Evolutionary conservation across 371 early-diverging fungal genomes (phyloP).

Genomic region (Actinomortierella ambigua): DNA sequence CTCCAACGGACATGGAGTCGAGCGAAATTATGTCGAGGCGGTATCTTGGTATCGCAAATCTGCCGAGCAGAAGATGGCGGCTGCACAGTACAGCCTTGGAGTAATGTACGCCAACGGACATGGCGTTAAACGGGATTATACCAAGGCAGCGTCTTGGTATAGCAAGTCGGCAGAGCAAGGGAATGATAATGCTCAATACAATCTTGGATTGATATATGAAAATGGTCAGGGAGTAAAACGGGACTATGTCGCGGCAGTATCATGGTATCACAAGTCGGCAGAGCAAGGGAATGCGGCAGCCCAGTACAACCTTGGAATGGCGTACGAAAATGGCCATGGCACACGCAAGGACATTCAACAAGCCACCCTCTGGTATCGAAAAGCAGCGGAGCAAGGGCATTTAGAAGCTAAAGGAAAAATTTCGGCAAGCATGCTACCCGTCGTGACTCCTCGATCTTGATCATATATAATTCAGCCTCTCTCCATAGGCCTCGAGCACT

Average conservation of each 20-base stretch:
- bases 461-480: no score
- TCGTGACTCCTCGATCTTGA: no score
- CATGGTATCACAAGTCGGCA: slow-evolving; percentile 76
- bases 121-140: slow-evolving; percentile 67
- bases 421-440: no score
- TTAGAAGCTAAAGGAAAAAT: no score
- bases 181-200: slow-evolving; percentile 82
- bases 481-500: no score
- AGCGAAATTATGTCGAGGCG: slow-evolving; percentile 66
- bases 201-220: slow-evolving; percentile 79
- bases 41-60: slow-evolving; percentile 72
- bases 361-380: slow-evolving; percentile 72
- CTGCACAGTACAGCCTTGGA: slow-evolving; percentile 83
- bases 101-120: slow-evolving; percentile 86
- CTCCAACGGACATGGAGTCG: slow-evolving; percentile 81
- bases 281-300: slow-evolving; percentile 60
- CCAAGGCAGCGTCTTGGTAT: slow-evolving; percentile 76
- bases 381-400: slow-evolving; percentile 53
- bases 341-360: slow-evolving; percentile 37
- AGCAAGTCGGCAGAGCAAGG: slow-evolving; percentile 71
- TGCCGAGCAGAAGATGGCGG: slow-evolving; percentile 68
- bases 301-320: slow-evolving; percentile 69
- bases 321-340: slow-evolving; percentile 85
- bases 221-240: slow-evolving; percentile 74
- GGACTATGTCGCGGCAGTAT: slow-evolving; percentile 68